These are phyloP conservation scores for Colletotrichum brevisporum DNA, from an alignment of 2,329 filamentous ascomycete species.

Conservation along the genomic window DNA sequence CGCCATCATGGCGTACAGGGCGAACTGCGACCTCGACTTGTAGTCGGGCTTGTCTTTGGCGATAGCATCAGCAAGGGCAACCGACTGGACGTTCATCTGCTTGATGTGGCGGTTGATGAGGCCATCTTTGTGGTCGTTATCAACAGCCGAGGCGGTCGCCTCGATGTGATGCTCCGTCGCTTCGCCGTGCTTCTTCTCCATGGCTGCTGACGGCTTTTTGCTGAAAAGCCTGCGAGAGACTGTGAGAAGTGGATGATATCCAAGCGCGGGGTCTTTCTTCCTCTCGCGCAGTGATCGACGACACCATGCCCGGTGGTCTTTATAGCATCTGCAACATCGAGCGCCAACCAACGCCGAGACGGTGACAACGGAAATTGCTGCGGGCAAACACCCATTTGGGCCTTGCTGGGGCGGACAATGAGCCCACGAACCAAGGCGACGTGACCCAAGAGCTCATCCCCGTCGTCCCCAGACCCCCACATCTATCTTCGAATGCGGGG, in stretches of 20 bases:
- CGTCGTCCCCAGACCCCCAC: not conserved
- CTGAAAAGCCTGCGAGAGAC: not conserved
- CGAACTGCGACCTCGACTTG: slow-evolving; percentile 27
- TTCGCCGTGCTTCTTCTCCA: not conserved
- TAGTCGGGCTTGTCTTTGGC: slow-evolving; percentile 41
- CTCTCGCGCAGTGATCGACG: not conserved
- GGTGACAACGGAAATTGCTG: not conserved
- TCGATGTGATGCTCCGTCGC: not conserved
- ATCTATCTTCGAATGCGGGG: not conserved
- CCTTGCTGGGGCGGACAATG: not conserved
- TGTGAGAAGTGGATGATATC: not conserved
- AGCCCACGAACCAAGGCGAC: not conserved
- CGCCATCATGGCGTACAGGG: slow-evolving; percentile 29
- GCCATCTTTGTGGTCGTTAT: not conserved
- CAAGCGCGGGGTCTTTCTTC: not conserved
- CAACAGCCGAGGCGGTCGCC: not conserved
- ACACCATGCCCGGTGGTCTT: not conserved
- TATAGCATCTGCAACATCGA: not conserved
- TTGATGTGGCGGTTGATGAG: not conserved
- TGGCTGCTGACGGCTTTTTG: not conserved
- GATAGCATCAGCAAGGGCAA: slow-evolving; percentile 34
- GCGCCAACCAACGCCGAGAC: not conserved
- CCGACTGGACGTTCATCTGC: not conserved
- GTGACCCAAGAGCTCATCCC: not conserved
- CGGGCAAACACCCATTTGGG: not conserved